phyloP scores from a whole-genome alignment of 2,329 filamentous ascomycete genomes.

The Monosporascus sp. region DNA sequence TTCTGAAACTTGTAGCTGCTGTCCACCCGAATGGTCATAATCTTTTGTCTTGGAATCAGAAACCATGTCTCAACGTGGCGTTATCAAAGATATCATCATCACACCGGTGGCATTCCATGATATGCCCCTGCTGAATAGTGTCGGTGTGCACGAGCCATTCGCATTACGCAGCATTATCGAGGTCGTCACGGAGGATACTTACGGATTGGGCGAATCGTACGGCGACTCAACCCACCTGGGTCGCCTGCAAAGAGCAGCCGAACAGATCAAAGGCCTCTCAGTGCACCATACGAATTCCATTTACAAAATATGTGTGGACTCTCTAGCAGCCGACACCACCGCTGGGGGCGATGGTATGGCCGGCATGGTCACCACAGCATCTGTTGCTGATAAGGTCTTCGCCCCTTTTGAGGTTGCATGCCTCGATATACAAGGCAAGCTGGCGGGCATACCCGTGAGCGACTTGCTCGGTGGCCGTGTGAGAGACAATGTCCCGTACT shows the following conservation, averaged over 20 bases:
- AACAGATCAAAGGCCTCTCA: constrained; percentile 24
- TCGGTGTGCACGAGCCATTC: constrained; percentile 39
- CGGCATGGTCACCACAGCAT: constrained; percentile 37
- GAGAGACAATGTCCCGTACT: constrained; percentile 35
- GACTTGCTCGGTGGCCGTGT: constrained; percentile 35
- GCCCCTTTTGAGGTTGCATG: constrained; percentile 39
- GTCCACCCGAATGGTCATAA: too few relatives aligned
- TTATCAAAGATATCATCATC: constrained; percentile 35
- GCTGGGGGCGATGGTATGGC: constrained; percentile 27
- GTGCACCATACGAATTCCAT: constrained; percentile 26
- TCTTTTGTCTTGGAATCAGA: too few relatives aligned
- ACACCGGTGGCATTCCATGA: constrained; percentile 40
- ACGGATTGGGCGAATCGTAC: constrained; percentile 37
- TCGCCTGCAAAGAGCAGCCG: constrained; percentile 28
- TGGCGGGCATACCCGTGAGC: constrained; percentile 33
- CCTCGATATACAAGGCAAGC: constrained; percentile 37
- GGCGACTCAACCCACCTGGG: constrained; percentile 33
- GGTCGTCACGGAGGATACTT: constrained; percentile 27
- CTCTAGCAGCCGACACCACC: constrained; percentile 12
- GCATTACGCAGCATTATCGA: constrained; percentile 39
- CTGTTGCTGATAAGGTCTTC: constrained; percentile 36
- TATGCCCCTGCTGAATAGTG: constrained; percentile 39
- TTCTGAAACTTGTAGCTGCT: too few relatives aligned
- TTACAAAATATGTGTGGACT: constrained; percentile 17
- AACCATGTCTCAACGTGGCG: constrained; percentile 21